phyloP scores from a whole-genome alignment of 2,329 filamentous ascomycete genomes.

The Knoxdaviesia capensis region DNA sequence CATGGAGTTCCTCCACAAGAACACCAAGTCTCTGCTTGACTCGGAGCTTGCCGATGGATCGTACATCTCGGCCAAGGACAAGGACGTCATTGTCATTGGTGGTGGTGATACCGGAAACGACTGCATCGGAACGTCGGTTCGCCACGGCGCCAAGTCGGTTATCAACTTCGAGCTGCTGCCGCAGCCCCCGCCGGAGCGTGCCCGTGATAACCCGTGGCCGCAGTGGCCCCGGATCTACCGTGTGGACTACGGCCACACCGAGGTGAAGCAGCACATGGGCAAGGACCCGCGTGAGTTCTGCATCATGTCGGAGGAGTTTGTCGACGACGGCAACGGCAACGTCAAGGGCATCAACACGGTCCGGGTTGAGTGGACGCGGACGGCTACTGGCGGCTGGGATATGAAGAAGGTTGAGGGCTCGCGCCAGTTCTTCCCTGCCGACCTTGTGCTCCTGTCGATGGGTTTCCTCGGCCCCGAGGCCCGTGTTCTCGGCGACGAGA shows the following conservation, averaged over 20 bases:
- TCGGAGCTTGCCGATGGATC: slow-evolving; percentile 64
- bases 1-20: slow-evolving; percentile 94
- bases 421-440: slow-evolving; percentile 90
- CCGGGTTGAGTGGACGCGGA: slow-evolving; percentile 91
- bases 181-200: slow-evolving; percentile 78
- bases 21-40: slow-evolving; percentile 93
- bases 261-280: slow-evolving; percentile 90
- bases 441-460: slow-evolving; percentile 89
- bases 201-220: slow-evolving; percentile 89
- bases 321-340: slow-evolving; percentile 67
- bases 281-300: slow-evolving; percentile 93
- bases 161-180: slow-evolving; percentile 93
- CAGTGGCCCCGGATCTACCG: slow-evolving; percentile 97
- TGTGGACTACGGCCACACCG: slow-evolving; percentile 92
- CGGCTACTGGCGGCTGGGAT: slow-evolving; percentile 77
- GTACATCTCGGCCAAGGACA: slow-evolving; percentile 89
- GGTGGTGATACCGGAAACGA: slow-evolving; percentile 97
- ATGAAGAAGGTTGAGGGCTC: slow-evolving; percentile 95
- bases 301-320: slow-evolving; percentile 95
- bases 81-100: slow-evolving; percentile 90
- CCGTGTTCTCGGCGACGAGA: slow-evolving; percentile 64
- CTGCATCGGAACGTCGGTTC: slow-evolving; percentile 90
- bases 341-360: slow-evolving; percentile 94
- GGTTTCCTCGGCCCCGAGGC: slow-evolving; percentile 91
- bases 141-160: slow-evolving; percentile 87